phyloP scores from a whole-genome alignment of 2,329 filamentous ascomycete species.

The Cladosporium sp. region DNA sequence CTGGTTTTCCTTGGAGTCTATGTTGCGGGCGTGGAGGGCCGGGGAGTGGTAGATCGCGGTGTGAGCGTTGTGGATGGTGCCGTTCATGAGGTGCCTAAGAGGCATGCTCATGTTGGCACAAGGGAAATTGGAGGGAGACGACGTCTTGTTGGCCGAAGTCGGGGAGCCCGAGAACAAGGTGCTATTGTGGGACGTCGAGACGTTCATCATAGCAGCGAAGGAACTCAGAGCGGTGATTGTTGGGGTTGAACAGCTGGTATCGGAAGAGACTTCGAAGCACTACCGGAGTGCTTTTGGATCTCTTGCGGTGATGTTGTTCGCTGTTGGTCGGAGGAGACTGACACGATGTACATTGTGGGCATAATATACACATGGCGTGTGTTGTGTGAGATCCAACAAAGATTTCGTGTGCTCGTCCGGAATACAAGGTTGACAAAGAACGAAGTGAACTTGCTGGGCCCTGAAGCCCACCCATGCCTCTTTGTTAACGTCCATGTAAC shows the following conservation, averaged over 20 bases:
- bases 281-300: constrained; percentile 1
- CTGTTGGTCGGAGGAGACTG: too few relatives aligned
- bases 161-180: background rate
- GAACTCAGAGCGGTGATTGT: background rate
- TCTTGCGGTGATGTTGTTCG: background rate
- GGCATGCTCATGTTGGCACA: constrained; percentile 6
- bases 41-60: background rate
- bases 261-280: background rate
- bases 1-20: background rate
- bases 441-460: too few relatives aligned
- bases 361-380: background rate
- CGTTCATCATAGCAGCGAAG: background rate
- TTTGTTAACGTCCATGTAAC: too few relatives aligned
- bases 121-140: background rate
- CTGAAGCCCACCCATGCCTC: too few relatives aligned
- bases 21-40: background rate
- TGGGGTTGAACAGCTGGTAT: background rate
- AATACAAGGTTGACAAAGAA: too few relatives aligned
- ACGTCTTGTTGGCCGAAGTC: background rate
- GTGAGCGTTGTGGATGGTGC: background rate
- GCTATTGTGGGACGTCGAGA: background rate
- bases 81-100: background rate
- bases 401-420: background rate
- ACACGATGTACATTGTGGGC: too few relatives aligned
- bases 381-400: background rate